A percentile compares a stretch with the other conserved stretches of the same genome.
phyloP scores from a whole-genome alignment of 768 basidiomycete genomes.

The Lactifluus echinatus region DNA sequence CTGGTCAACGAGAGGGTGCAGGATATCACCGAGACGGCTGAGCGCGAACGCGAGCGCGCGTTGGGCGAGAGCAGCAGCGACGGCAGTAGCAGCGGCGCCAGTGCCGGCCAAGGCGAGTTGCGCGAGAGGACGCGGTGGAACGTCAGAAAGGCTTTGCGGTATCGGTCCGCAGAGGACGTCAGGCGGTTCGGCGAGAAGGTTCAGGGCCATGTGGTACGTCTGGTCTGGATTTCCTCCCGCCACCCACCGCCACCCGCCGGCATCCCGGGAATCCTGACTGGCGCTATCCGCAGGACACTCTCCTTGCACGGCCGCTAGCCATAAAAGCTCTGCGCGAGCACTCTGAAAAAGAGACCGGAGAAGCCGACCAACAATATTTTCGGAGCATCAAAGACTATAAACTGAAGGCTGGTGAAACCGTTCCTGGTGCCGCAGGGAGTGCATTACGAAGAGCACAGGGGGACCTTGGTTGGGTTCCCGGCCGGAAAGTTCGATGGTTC shows the following conservation, averaged over 20 bases:
- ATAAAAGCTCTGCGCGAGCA: constrained; percentile 15
- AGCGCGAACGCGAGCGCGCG: constrained; percentile 34
- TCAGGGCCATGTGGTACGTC: constrained; percentile 55
- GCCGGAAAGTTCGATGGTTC: constrained; percentile 18
- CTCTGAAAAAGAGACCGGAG: constrained; percentile 1
- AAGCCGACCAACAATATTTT: constrained; percentile 18
- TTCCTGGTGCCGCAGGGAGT: constrained; percentile 17
- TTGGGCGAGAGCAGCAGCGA: constrained; percentile 23
- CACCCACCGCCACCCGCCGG: background rate
- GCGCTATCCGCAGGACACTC: constrained; percentile 10
- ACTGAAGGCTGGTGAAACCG: constrained; percentile 20
- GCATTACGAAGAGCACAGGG: constrained; percentile 16
- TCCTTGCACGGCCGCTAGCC: constrained; percentile 19
- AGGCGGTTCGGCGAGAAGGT: constrained; percentile 47
- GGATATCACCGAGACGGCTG: constrained; percentile 39
- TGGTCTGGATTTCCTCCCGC: background rate
- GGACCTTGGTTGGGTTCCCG: constrained; percentile 17
- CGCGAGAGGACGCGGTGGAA: constrained; percentile 66
- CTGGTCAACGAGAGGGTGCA: constrained; percentile 45
- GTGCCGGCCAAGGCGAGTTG: constrained; percentile 36
- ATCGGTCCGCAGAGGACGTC: constrained; percentile 40
- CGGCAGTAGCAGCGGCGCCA: constrained; percentile 5
- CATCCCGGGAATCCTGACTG: too few species aligned
- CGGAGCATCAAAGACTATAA: constrained; percentile 20
- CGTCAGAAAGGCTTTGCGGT: constrained; percentile 63